These are phyloP conservation scores for Yamadazyma jaroonii DNA, from an alignment of 1,139 yeast species.

Conservation along the genomic window DNA sequence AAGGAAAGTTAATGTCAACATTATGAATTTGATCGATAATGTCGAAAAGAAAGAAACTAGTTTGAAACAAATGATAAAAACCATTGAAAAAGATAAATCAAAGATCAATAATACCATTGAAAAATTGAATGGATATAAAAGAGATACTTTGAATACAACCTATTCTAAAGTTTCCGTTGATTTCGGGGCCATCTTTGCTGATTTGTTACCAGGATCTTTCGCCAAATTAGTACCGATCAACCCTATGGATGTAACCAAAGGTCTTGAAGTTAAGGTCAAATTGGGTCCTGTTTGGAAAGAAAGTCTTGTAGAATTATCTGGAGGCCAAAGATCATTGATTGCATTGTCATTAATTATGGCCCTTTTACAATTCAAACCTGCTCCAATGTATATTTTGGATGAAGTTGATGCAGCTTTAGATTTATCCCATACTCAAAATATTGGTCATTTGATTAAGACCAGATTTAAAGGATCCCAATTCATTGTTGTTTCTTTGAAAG, in stretches of 20 bases:
- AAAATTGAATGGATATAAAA: constrained; percentile 84
- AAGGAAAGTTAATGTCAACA: constrained; percentile 81
- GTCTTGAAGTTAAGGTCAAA: constrained; percentile 87
- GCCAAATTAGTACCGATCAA: constrained; percentile 87
- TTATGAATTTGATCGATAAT: constrained; percentile 91
- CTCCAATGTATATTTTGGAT: constrained; percentile 96
- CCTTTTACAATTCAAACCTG: constrained; percentile 88
- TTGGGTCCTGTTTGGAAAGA: constrained; percentile 96
- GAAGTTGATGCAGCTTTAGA: constrained; percentile 99
- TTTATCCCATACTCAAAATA: constrained; percentile 94
- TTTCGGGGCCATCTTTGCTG: constrained; percentile 91
- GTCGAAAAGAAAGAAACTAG: constrained; percentile 86
- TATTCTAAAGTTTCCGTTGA: constrained; percentile 84
- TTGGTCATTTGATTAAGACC: constrained; percentile 93
- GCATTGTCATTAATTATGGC: constrained; percentile 92
- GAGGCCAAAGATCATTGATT: constrained; percentile 94
- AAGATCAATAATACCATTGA: constrained; percentile 87
- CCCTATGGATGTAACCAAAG: constrained; percentile 79
- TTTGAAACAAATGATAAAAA: constrained; percentile 74
- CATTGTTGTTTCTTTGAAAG: constrained; percentile 93
- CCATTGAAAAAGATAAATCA: constrained; percentile 85
- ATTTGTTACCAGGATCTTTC: constrained; percentile 83
- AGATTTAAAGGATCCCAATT: constrained; percentile 94
- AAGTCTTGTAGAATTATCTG: constrained; percentile 89
- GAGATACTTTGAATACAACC: constrained; percentile 78